Conservation (phyloP, 2,329 filamentous ascomycete genomes). For the Dendryphion nanum region DNA sequence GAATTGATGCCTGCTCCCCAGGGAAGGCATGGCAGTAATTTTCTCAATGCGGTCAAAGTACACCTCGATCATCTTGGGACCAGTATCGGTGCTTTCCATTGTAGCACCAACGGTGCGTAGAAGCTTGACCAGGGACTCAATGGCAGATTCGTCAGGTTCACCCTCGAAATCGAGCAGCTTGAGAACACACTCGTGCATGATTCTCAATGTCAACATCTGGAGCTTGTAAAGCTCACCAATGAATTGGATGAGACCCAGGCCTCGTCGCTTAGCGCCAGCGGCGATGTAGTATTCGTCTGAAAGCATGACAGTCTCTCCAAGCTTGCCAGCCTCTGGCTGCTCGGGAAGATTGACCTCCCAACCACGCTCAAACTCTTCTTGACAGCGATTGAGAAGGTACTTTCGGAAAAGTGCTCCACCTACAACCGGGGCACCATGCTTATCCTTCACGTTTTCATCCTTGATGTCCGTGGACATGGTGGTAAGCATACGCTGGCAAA, state of each 20-base stretch:
- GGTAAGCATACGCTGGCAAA: conserved; percentile 95
- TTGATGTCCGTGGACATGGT: conserved; percentile 93
- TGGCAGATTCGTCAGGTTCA: conserved; percentile 89
- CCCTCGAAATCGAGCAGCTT: conserved; percentile 95
- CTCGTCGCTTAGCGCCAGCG: conserved; percentile 91
- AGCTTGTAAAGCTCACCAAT: conserved; percentile 99
- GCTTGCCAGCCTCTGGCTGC: conserved; percentile 66
- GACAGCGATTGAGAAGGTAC: conserved; percentile 96
- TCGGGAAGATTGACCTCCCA: conserved; percentile 87
- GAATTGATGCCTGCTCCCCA: conserved; percentile 87
- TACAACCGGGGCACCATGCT: conserved; percentile 80
- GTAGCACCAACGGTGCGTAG: conserved; percentile 87
- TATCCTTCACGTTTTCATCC: conserved; percentile 92
- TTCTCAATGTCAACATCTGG: conserved; percentile 95
- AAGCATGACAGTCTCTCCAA: conserved; percentile 82
- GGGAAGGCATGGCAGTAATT: conserved; percentile 71
- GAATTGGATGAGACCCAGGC: conserved; percentile 97
- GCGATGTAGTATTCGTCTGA: conserved; percentile 96
- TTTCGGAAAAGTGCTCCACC: conserved; percentile 96
- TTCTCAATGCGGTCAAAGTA: conserved; percentile 88
- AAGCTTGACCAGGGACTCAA: conserved; percentile 92
- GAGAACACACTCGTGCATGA: conserved; percentile 99
- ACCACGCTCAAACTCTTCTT: conserved; percentile 97
- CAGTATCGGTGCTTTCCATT: conserved; percentile 64
- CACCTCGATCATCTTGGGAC: conserved; percentile 37